Evolutionary conservation across 148 eudicot genomes (phyloP), one percentile per base, ranked within the genome.

Genomic region (Dianthus caryophyllus): DNA sequence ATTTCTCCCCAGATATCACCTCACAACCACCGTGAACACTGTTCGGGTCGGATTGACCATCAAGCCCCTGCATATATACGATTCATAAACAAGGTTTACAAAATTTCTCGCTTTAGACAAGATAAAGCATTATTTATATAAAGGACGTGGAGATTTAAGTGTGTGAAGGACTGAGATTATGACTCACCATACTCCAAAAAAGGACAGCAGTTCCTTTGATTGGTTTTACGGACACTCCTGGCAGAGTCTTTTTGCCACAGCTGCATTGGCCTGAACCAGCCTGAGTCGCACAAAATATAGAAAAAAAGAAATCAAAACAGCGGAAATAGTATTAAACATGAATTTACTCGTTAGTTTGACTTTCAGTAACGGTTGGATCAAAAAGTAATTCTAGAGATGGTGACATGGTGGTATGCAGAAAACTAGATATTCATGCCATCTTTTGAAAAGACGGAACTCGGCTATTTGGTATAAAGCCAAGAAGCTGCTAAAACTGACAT

Each of bases 21-120:
- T 84, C 95, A 81, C 98, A 93, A 41, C 98, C 98, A 66, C 96
- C 96, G 64, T 93, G 98, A 47, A 93, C 77, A 74, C 98, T 93
- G 1, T 58, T 80, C 1, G 91, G 87, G 71, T 93, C 98, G 13
- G 98, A 81, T 39, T 89, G 78, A 43, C 98, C 98, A 75, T 93
- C 90, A 46, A 93, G 87, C 43, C 95, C 98, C 98, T 93, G 84
- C 49, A 75, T 71, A 5, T 24, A 74, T 36, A 14, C 14, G 64
- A 53, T 51, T 39, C 33, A 11, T 33, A 57, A 9, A 18, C 15
- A 17, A 14, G 18, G 1, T 65, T 65, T 18, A 54, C 72, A 22
- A 54, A 16, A 30, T 43, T 61, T 14, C 55, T 10, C 24, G 33
- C 30, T 33, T n/a, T 20, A 44, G 5, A 6, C 12, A 8, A 29